Base-by-base conservation (phyloP, 2,329 filamentous ascomycete genomes). In the Curvularia lunata region DNA sequence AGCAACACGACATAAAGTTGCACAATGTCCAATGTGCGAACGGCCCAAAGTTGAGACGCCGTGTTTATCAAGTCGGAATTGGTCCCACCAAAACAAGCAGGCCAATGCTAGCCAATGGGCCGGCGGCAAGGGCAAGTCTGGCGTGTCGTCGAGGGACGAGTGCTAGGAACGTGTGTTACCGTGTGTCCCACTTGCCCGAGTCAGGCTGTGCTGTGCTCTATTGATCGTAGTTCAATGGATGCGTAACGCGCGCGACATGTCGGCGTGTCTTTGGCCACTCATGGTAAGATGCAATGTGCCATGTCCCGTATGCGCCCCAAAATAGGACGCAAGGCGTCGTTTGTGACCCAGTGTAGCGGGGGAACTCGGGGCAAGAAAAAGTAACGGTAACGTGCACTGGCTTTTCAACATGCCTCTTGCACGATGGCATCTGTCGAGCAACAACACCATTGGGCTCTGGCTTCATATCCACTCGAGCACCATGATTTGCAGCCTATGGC, bases 41-140 rank as follows among this genome's bases (percentile, higher is more conserved):
- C 66, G 62, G 56, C 58, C 61, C 70, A 71, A 69, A 68, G 68
- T 68, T 72, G 66, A 72, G 67, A 74, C 69, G 72, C 61, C 63
- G 69, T 70, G 66, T 70, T 74, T 71, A 74, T 70, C 60, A 68
- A 65, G 61, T 64, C 62, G 46, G 13, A 32, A 51, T 51, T 54
- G 42, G 28, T 55, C 52, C 52, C 57, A 53, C 62, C 57, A 60
- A 54, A 59, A 59, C 41, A 48, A 62, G 62, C 43, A 57, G 48
- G 45, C 48, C 64, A 54, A 53, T 52, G 54, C 54, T 51, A 57
- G 50, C 60, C 61, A 64, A 65, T 68, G 65, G 69, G 9, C 1
- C 64, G 67, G 67, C 60, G 56, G 61, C 60, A 58, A 57, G 34
- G 60, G 58, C 52, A 23, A 61, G 56, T 63, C 63, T 67, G 69